Evolutionary conservation across 768 basidiomycete genomes (phyloP).

Genomic region (Russula earlei): DNA sequence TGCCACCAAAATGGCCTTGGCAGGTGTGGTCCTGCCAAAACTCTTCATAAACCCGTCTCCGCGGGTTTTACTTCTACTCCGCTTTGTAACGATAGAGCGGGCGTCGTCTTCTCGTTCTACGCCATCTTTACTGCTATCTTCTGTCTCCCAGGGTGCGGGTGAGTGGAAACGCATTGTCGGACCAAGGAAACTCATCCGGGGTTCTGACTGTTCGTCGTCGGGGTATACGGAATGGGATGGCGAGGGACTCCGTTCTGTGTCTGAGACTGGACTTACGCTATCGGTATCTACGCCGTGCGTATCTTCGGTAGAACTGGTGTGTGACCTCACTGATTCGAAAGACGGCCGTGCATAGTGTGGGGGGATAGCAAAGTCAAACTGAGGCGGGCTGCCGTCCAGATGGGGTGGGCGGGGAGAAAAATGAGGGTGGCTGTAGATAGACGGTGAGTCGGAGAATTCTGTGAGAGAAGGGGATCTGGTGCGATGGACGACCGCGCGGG

Average conservation of each 20-base stretch:
- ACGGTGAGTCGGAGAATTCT: slow-evolving; percentile 57
- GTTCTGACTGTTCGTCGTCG: slow-evolving; percentile 35
- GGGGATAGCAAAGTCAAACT: slow-evolving; percentile 26
- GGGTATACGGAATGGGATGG: slow-evolving; percentile 25
- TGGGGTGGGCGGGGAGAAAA: slow-evolving; percentile 42
- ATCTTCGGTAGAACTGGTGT: slow-evolving; percentile 30
- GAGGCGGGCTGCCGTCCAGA: slow-evolving; percentile 23
- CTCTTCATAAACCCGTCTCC: slow-evolving; percentile 36
- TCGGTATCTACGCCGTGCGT: slow-evolving; percentile 41
- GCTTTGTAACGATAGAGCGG: slow-evolving; percentile 25
- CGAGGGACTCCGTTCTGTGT: slow-evolving; percentile 20
- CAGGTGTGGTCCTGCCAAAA: slow-evolving; percentile 28
- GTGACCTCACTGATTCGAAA: slow-evolving; percentile 18
- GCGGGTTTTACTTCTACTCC: slow-evolving; percentile 25
- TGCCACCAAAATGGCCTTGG: slow-evolving; percentile 31
- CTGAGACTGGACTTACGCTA: slow-evolving; percentile 17
- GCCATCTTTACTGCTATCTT: slow-evolving; percentile 38
- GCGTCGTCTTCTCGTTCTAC: slow-evolving; percentile 36
- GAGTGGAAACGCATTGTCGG: slow-evolving; percentile 79
- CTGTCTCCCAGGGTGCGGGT: slow-evolving; percentile 73
- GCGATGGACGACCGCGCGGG: slow-evolving; percentile 38
- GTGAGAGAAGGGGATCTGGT: slow-evolving; percentile 45
- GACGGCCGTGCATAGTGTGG: slow-evolving; percentile 13
- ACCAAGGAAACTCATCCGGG: slow-evolving; percentile 65
- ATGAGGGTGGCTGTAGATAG: slow-evolving; percentile 53